Conservation (phyloP, 148 eudicot species). For the Vaccinium macrocarpon region DNA sequence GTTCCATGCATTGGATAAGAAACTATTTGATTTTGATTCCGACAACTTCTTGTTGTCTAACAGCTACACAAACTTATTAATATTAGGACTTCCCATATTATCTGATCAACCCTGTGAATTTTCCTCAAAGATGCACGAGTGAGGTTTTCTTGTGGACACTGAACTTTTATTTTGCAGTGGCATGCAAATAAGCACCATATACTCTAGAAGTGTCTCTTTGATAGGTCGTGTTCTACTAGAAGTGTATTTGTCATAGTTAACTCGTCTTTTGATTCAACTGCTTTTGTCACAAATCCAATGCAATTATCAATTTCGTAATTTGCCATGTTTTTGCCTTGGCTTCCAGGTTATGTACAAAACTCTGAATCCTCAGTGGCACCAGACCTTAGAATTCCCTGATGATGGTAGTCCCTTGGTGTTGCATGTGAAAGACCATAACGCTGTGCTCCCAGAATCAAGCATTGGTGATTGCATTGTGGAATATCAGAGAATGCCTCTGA, state of each 20-base stretch:
- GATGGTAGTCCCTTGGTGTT: constrained; percentile 69
- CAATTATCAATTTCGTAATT: neutral
- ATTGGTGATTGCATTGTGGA: constrained; percentile 88
- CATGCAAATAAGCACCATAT: neutral
- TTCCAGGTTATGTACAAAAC: constrained; percentile 74
- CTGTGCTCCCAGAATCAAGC: constrained; percentile 67
- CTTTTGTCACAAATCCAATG: neutral
- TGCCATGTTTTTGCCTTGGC: neutral
- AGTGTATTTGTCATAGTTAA: neutral
- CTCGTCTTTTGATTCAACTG: neutral
- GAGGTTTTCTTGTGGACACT: neutral
- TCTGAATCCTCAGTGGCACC: constrained; percentile 80
- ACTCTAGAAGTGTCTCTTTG: neutral
- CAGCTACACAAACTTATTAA: neutral
- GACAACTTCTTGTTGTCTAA: neutral
- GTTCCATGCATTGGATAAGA: neutral
- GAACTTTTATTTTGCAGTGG: neutral
- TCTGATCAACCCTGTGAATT: neutral
- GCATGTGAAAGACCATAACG: constrained; percentile 84
- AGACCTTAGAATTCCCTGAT: constrained; percentile 82
- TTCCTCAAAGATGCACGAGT: neutral
- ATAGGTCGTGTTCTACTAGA: neutral
- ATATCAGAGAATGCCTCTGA: constrained; percentile 77
- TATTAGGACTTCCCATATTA: neutral
- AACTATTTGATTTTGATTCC: neutral